These are phyloP conservation scores for Hyaloperonospora brassicae DNA, from an alignment of 352 stramenopile genomes.

Conservation along the genomic window DNA sequence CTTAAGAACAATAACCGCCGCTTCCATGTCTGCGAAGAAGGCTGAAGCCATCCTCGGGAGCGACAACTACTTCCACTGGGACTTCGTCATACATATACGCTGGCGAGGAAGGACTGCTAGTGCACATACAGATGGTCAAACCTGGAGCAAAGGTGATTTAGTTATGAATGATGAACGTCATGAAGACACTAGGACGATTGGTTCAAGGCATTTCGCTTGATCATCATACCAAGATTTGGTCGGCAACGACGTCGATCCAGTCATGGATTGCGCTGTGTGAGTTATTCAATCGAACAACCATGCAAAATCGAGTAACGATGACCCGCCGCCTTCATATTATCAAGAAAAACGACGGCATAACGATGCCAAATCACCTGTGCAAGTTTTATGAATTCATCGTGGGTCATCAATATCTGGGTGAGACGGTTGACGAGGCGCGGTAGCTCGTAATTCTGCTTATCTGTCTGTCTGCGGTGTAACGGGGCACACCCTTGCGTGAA, in stretches of 20 bases:
- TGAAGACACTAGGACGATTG: neutral
- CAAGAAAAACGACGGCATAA: neutral
- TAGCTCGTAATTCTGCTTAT: neutral
- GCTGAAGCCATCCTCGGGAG: neutral
- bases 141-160: neutral
- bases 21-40: neutral
- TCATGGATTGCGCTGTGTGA: neutral
- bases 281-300: neutral
- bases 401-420: neutral
- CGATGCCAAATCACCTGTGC: neutral
- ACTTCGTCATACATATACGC: neutral
- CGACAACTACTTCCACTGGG: neutral
- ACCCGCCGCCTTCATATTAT: neutral
- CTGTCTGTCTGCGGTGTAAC: neutral
- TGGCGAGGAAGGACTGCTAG: neutral
- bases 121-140: neutral
- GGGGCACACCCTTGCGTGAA: too few relatives aligned
- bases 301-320: neutral
- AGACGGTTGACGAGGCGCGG: neutral
- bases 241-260: neutral
- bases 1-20: neutral
- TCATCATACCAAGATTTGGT: neutral
- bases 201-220: neutral
- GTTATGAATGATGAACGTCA: neutral
- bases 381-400: too few relatives aligned